phyloP scores from a whole-genome alignment of 1,284 basidiomycete species.

The Schizopora paradoxa region DNA sequence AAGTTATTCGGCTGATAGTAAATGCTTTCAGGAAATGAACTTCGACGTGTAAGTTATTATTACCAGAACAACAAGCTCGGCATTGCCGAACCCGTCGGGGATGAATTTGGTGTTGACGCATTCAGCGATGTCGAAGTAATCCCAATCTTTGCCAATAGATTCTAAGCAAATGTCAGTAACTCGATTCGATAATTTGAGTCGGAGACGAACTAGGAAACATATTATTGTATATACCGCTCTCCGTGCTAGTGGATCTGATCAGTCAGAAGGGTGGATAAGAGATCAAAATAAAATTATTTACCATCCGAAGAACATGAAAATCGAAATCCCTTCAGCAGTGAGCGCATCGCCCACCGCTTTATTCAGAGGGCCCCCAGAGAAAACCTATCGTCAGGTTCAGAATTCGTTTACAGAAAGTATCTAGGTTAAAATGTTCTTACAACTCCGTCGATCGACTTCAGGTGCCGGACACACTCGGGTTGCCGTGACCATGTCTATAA shows the following conservation, averaged over 20 bases:
- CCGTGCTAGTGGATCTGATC: too few relatives aligned
- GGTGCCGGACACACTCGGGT: not conserved
- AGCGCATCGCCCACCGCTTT: not conserved
- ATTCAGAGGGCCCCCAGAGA: not conserved
- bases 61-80: slow-evolving; percentile 1
- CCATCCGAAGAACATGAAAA: not conserved
- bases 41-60: not conserved
- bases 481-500: not conserved
- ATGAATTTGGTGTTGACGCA: not conserved
- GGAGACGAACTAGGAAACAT: not conserved
- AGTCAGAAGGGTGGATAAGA: not conserved
- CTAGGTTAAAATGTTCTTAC: not conserved
- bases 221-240: not conserved
- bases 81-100: not conserved
- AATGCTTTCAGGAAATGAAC: not conserved
- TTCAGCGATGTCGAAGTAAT: not conserved
- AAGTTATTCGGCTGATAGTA: not conserved
- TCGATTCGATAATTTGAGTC: not conserved
- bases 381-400: not conserved
- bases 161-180: not conserved
- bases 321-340: not conserved
- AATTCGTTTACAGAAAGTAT: too few relatives aligned
- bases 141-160: not conserved
- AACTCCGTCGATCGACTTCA: not conserved
- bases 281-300: not conserved